Conservation (phyloP, 2,329 filamentous ascomycete genomes). For the Aspergillus sp. region DNA sequence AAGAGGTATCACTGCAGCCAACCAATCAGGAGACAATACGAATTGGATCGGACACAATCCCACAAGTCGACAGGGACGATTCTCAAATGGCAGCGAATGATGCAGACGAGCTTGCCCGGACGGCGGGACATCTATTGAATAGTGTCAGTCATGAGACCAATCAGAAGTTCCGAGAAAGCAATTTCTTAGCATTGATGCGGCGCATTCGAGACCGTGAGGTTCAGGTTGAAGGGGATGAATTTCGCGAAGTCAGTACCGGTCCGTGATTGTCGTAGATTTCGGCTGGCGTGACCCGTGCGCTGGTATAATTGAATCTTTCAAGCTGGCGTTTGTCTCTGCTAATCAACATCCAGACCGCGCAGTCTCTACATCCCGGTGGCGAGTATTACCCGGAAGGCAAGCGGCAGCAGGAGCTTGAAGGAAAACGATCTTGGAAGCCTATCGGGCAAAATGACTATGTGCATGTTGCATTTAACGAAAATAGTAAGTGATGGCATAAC, state of each 20-base stretch:
- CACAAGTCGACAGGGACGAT: constrained; percentile 34
- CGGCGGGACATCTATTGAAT: constrained; percentile 69
- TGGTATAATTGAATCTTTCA: constrained; percentile 37
- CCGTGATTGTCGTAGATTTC: constrained; percentile 38
- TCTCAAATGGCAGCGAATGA: constrained; percentile 43
- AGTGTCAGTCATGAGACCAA: constrained; percentile 68
- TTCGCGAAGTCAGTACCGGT: constrained; percentile 48
- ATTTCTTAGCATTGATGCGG: constrained; percentile 75
- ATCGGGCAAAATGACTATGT: neutral
- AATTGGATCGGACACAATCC: constrained; percentile 47
- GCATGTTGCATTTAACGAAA: constrained; percentile 14
- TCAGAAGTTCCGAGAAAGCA: constrained; percentile 75
- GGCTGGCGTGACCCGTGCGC: constrained; percentile 35
- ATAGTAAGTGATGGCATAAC: constrained; percentile 25
- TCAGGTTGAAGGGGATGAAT: constrained; percentile 66
- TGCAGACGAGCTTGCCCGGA: constrained; percentile 68
- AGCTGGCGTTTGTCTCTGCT: constrained; percentile 33
- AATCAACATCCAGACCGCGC: constrained; percentile 36
- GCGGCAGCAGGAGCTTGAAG: constrained; percentile 13
- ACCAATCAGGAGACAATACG: constrained; percentile 28
- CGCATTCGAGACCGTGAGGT: constrained; percentile 71
- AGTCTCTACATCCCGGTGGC: constrained; percentile 50
- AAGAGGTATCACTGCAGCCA: constrained; percentile 12
- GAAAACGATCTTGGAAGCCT: constrained; percentile 3
- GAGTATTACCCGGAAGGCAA: constrained; percentile 42